A percentile compares a stretch with the other conserved stretches of the same genome.
Evolutionary conservation across 345 rosid genomes (phyloP).

Genomic region (Nasturtium officinale): DNA sequence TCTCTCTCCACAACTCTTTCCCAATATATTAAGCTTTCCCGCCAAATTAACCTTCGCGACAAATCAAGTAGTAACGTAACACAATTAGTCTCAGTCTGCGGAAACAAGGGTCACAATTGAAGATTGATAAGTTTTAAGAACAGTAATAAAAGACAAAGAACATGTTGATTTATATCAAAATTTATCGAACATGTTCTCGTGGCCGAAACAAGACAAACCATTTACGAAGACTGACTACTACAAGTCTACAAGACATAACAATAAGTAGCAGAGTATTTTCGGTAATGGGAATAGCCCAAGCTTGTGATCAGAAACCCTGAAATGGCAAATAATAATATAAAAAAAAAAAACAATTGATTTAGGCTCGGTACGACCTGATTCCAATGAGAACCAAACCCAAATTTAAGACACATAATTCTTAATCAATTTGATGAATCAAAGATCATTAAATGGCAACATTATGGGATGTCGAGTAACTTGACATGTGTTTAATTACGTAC

Average conservation of each 20-base stretch:
- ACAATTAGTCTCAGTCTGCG: not conserved
- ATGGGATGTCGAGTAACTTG: not conserved
- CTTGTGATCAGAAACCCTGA: constrained; percentile 10
- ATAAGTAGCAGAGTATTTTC: not conserved
- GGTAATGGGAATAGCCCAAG: not conserved
- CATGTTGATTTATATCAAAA: no score
- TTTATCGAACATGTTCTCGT: constrained; percentile 45
- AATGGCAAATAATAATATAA: not conserved
- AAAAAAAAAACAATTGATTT: not conserved
- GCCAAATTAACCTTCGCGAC: constrained; percentile 47
- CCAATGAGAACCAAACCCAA: not conserved
- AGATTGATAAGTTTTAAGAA: constrained; percentile 9
- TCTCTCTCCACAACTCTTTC: constrained; percentile 54
- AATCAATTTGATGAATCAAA: not conserved
- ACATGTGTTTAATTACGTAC: not conserved
- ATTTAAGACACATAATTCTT: not conserved
- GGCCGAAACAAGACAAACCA: constrained; percentile 28
- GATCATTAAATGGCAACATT: not conserved
- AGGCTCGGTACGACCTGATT: not conserved
- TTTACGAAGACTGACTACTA: constrained; percentile 30
- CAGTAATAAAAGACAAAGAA: no score
- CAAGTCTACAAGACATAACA: constrained; percentile 26
- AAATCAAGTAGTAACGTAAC: not conserved
- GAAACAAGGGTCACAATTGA: not conserved
- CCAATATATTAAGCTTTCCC: constrained; percentile 50